Base-by-base conservation (phyloP, 2,329 filamentous ascomycete species). In the Dothistroma septosporum region DNA sequence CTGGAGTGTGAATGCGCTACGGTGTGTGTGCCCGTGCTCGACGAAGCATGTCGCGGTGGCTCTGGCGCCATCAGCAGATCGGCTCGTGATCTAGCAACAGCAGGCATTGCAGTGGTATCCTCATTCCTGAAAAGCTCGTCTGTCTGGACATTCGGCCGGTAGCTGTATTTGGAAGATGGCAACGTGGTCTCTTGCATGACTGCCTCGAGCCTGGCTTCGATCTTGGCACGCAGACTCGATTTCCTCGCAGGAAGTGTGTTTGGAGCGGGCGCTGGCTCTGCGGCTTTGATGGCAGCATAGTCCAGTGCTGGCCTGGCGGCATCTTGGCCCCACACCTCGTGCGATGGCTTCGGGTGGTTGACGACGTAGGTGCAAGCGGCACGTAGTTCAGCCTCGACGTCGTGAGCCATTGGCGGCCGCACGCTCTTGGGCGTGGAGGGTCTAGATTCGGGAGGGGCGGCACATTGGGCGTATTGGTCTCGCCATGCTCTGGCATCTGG, bases 351-450 rank as follows among this genome's bases (percentile, higher is more conserved):
- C 58, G 69, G 72, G 58, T 74, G 70, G 31, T 72, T 69, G 57
- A 80, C 69, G 57, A 82, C 75, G 56, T 75, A 74, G 22, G 75
- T 74, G 68, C 79, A 82, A 58, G 79, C 77, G 49, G 72, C 66
- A 61, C 78, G 77, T 55, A 82, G 70, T 62, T 81, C 77, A 31
- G 72, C 71, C 61, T 81, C 79, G 50, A 76, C 72, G 37, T 74
- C 70, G 24, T 72, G 64, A 16, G 77, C 72, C 58, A 82, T 74
- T 24, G 75, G 73, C 58, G 76, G 77, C 47, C 78, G 77, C 58
- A 74, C 74, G 63, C 78, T 78, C 61, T 72, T 70, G n/a, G 75
- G 76, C 47, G 77, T 74, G 57, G 77, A 75, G 37, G 74, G 69
- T 24, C 74, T 74, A 57, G 77, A 72, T 14, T 72, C 70, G 57